A percentile compares a stretch with the other conserved stretches of the same genome.
Evolutionary conservation across 306 rosid genomes (phyloP).

Genomic region (Malus orientalis): DNA sequence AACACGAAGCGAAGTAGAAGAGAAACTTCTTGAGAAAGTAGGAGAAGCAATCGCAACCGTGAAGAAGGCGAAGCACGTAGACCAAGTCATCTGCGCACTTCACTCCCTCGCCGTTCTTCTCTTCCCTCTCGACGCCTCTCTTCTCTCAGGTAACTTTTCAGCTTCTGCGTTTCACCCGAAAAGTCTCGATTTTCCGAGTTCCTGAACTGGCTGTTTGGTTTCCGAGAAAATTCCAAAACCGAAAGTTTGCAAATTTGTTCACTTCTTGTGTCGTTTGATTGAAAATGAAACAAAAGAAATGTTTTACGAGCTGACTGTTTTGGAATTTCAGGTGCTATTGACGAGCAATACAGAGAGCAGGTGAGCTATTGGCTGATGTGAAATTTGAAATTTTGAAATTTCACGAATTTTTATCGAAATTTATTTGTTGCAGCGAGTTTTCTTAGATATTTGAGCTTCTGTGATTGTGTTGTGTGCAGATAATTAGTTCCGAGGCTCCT

Average conservation of each 20-base stretch:
- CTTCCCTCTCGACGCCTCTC: conserved; percentile 60
- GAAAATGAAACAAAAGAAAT: background rate
- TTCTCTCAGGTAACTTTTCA: conserved; percentile 44
- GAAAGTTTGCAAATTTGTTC: background rate
- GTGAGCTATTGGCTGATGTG: conserved; percentile 14
- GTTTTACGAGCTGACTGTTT: background rate
- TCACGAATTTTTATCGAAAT: background rate
- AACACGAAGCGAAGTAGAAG: conserved; percentile 41
- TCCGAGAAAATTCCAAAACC: background rate
- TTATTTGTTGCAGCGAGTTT: background rate
- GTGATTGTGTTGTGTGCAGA: conserved; percentile 28
- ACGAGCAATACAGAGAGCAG: conserved; percentile 53
- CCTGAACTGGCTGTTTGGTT: background rate
- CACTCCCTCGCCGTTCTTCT: conserved; percentile 61
- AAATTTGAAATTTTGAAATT: background rate
- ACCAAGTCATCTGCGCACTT: conserved; percentile 68
- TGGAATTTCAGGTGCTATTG: conserved; percentile 50
- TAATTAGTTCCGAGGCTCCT: conserved; percentile 34
- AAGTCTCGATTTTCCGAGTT: background rate
- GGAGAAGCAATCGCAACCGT: conserved; percentile 55
- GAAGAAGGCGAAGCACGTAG: conserved; percentile 56
- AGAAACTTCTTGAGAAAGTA: conserved; percentile 32
- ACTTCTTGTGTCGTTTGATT: background rate
- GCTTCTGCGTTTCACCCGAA: background rate
- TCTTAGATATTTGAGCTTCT: background rate